Conservation (phyloP, 2,329 filamentous ascomycete genomes). For the Xylaria sp. region DNA sequence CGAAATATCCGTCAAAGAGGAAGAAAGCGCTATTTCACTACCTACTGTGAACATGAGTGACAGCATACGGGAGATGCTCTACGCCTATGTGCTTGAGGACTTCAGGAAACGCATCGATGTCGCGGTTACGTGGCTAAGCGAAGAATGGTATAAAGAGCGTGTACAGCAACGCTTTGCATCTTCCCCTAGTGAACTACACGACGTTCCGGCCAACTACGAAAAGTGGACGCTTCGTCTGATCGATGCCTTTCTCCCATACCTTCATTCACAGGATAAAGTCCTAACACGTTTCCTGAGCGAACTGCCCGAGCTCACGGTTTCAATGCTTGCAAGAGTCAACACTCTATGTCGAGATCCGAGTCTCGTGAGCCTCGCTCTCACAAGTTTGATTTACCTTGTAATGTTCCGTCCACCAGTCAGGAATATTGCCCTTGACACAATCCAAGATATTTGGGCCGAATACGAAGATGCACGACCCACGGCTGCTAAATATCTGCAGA, state of each 20-base stretch:
- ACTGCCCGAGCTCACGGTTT: slow-evolving; percentile 80
- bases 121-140: slow-evolving; percentile 92
- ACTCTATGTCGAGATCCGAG: slow-evolving; percentile 73
- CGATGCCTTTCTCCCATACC: slow-evolving; percentile 87
- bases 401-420: slow-evolving; percentile 75
- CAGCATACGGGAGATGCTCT: slow-evolving; percentile 82
- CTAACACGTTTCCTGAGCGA: slow-evolving; percentile 92
- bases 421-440: slow-evolving; percentile 71
- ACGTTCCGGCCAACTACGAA: slow-evolving; percentile 76
- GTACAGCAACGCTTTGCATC: slow-evolving; percentile 60
- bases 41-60: slow-evolving; percentile 62
- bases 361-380: slow-evolving; percentile 71
- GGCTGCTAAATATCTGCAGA: slow-evolving; percentile 70
- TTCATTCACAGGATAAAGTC: slow-evolving; percentile 91
- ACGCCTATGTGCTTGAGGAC: slow-evolving; percentile 88
- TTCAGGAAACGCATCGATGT: slow-evolving; percentile 90
- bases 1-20: slow-evolving; percentile 65
- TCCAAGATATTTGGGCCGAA: slow-evolving; percentile 74
- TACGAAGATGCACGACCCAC: slow-evolving; percentile 73
- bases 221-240: slow-evolving; percentile 83
- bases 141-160: slow-evolving; percentile 97
- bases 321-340: slow-evolving; percentile 79
- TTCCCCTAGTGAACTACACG: slow-evolving; percentile 54
- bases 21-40: slow-evolving; percentile 57
- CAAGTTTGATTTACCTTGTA: slow-evolving; percentile 73